Base-by-base conservation (phyloP, 371 early-diverging fungal genomes). In the Mortierella sp. region DNA sequence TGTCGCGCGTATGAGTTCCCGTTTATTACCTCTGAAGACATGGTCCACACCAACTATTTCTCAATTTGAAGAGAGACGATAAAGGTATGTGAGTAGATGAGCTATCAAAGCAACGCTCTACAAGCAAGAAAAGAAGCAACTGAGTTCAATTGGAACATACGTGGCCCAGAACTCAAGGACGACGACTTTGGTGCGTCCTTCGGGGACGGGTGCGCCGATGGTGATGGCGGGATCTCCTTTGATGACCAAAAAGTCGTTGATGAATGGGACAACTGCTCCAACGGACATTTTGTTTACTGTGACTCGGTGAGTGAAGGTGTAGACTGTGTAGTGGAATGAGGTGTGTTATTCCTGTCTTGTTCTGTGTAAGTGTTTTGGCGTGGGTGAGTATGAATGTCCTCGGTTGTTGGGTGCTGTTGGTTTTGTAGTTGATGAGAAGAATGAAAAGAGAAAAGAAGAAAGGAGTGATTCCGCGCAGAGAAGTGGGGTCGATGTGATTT, bases 151-250 rank as follows among this genome's bases (percentile, higher is more conserved):
- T 65, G 27, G 38, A 35, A 27, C 70, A 72, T 85, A 85, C 85
- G 85, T 85, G 35, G 85, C 85, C 85, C 85, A 85, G 56, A 85
- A 85, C 79, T 85, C 85, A 38, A 85, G 75, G 2, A 85, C 82
- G n/a, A 81, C 79, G n/a, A 85, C 85, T 35, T 79, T 78, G 68
- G 85, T 85, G 35, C 55, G 76, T 8, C 85, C 85, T 8, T 79
- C 74, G 1, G 85, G 79, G 44, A 85, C 49, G 46, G 85, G 82
- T n/a, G 72, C 82, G n/a, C 85, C 85, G 24, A 85, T 71, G 29
- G 82, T 81, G 49, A 71, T 74, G 32, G 76, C 56, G 29, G 79
- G 60, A 72, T 85, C 85, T 35, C 85, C 85, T 3, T 81, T 81
- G 79, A 85, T 79, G 82, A 85, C 82, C 51, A 81, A 21, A 74